These are phyloP conservation scores for Cercospora sp. DNA, from an alignment of 2,329 filamentous ascomycete genomes.

Conservation along the genomic window DNA sequence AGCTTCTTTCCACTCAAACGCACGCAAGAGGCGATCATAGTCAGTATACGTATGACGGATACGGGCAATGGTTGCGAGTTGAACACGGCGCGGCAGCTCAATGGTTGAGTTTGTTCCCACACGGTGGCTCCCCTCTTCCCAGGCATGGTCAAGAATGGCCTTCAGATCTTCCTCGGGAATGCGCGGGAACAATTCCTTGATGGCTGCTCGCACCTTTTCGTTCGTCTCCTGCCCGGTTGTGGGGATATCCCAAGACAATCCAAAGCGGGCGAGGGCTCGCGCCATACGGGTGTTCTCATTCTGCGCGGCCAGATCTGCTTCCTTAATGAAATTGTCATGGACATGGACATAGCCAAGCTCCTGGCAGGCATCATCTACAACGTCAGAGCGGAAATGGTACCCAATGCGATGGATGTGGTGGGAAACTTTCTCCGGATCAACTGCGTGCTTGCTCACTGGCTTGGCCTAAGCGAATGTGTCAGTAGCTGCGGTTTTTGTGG, in stretches of 20 bases:
- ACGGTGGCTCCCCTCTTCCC: conserved; percentile 58
- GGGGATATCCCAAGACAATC: conserved; percentile 25
- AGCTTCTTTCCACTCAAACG: conserved; percentile 55
- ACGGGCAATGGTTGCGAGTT: conserved; percentile 62
- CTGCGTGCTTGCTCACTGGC: conserved; percentile 25
- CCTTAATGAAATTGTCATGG: conserved; percentile 32
- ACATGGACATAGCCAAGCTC: conserved; percentile 50
- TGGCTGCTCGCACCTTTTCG: conserved; percentile 58
- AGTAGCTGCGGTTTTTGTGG: conserved; percentile 12
- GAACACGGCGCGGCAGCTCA: conserved; percentile 57
- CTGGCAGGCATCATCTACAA: conserved; percentile 59
- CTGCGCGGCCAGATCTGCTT: conserved; percentile 29
- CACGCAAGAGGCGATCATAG: conserved; percentile 60
- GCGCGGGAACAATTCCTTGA: conserved; percentile 63
- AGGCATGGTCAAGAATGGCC: conserved; percentile 61
- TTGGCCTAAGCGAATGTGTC: conserved; percentile 24
- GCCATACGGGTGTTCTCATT: conserved; percentile 34
- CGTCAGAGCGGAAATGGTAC: conserved; percentile 62
- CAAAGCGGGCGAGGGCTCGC: conserved; percentile 40
- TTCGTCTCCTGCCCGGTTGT: conserved; percentile 39
- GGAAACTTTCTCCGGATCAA: conserved; percentile 46
- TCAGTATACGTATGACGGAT: conserved; percentile 63
- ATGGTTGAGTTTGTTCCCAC: conserved; percentile 59
- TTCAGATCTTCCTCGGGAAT: conserved; percentile 60
- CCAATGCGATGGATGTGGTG: conserved; percentile 63